Evolutionary conservation across 192 early-diverging fungal species (phyloP).

Genomic region (Backusella westeae): DNA sequence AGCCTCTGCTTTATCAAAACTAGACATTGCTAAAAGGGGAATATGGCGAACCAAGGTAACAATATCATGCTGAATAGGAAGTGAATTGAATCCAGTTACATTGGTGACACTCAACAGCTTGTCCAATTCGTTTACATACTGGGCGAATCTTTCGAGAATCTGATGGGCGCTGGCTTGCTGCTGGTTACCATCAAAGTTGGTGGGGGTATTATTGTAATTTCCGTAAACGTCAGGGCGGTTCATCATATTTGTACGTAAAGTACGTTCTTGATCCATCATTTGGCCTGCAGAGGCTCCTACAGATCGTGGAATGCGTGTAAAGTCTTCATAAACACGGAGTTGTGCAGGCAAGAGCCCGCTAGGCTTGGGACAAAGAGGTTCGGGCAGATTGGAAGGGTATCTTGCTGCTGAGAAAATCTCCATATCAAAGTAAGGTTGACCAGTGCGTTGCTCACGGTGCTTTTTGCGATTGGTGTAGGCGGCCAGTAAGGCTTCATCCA

Average conservation of each 20-base stretch:
- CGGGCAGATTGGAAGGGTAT: slow-evolving; percentile 86
- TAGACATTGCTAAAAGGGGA: slow-evolving; percentile 64
- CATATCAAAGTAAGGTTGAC: slow-evolving; percentile 91
- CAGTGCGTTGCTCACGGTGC: slow-evolving; percentile 75
- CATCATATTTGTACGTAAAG: background rate
- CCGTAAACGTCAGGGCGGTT: background rate
- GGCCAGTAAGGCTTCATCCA: slow-evolving; percentile 77
- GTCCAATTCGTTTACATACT: slow-evolving; percentile 78
- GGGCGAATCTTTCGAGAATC: slow-evolving; percentile 58
- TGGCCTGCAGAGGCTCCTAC: slow-evolving; percentile 12
- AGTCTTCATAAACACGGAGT: slow-evolving; percentile 86
- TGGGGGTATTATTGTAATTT: background rate
- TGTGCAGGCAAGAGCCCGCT: slow-evolving; percentile 78
- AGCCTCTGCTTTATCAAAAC: slow-evolving; percentile 74
- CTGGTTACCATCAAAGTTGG: background rate
- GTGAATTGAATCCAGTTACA: slow-evolving; percentile 52
- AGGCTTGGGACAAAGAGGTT: slow-evolving; percentile 80
- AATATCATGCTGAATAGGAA: slow-evolving; percentile 81
- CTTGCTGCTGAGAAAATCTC: slow-evolving; percentile 70
- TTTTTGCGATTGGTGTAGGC: slow-evolving; percentile 77
- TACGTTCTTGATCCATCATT: slow-evolving; percentile 5
- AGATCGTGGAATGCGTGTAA: slow-evolving; percentile 51
- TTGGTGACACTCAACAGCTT: slow-evolving; percentile 59
- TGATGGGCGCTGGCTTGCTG: slow-evolving; percentile 43
- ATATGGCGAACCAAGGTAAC: slow-evolving; percentile 72